phyloP scores from a whole-genome alignment of 352 stramenopile species.

The Globisporangium emineosum region DNA sequence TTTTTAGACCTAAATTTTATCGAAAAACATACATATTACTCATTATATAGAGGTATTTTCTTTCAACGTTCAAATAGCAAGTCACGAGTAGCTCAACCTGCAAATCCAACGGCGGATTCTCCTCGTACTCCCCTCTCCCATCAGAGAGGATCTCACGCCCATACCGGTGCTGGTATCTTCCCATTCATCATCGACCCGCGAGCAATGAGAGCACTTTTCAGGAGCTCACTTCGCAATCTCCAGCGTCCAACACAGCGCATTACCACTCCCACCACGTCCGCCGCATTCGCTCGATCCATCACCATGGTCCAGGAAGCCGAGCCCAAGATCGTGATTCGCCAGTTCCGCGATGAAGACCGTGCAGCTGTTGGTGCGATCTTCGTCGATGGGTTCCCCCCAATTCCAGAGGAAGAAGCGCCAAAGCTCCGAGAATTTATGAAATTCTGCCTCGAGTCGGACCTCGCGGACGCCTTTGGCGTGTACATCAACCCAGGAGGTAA shows the following conservation, averaged over 20 bases:
- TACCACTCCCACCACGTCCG: neutral
- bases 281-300: neutral
- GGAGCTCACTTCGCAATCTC: neutral
- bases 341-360: slow-evolving; percentile 11
- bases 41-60: neutral
- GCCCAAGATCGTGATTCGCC: slow-evolving; percentile 13
- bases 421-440: slow-evolving; percentile 5
- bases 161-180: neutral
- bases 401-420: neutral
- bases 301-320: neutral
- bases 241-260: neutral
- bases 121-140: neutral
- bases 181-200: neutral
- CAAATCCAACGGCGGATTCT: neutral
- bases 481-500: slow-evolving; percentile 26
- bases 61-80: neutral
- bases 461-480: slow-evolving; percentile 7
- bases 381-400: slow-evolving; percentile 11
- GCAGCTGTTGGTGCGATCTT: slow-evolving; percentile 11
- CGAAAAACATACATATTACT: neutral
- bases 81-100: neutral
- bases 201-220: neutral
- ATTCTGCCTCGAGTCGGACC: slow-evolving; percentile 7
- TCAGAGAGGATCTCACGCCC: neutral
- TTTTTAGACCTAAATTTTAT: neutral